Conservation (phyloP, 2,329 filamentous ascomycete species). For the Colletotrichum karsti region DNA sequence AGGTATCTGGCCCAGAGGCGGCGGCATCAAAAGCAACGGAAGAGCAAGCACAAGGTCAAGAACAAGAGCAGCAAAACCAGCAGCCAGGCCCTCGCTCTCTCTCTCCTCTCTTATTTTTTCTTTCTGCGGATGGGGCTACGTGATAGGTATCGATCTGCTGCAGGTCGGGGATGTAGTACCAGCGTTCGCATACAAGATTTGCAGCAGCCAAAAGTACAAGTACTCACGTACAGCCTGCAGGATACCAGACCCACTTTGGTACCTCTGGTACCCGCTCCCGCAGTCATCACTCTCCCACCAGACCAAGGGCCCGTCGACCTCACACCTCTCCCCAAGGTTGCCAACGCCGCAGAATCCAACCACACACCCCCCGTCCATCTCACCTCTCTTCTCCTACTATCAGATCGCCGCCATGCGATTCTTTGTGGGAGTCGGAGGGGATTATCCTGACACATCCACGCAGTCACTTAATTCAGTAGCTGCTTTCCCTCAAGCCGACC, state of each 20-base stretch:
- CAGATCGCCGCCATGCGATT: conserved; percentile 20
- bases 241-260: conserved; percentile 25
- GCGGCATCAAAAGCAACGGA: too few relatives aligned
- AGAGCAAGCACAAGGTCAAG: background rate
- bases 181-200: background rate
- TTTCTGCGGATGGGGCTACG: conserved; percentile 18
- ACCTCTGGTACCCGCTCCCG: conserved; percentile 26
- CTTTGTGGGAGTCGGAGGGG: background rate
- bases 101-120: background rate
- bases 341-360: conserved; percentile 28
- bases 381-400: conserved; percentile 22
- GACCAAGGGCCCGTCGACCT: conserved; percentile 21
- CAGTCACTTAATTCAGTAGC: background rate
- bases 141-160: conserved; percentile 16
- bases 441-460: background rate
- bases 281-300: conserved; percentile 28
- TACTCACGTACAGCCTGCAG: conserved; percentile 22
- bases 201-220: background rate
- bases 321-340: conserved; percentile 28
- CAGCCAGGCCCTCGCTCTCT: conserved; percentile 11
- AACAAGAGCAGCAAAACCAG: background rate
- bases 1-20: conserved; percentile 9
- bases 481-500: background rate
- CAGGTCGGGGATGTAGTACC: conserved; percentile 1
- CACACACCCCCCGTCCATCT: conserved; percentile 24